These are phyloP conservation scores for Rutstroemia sydowiana DNA, from an alignment of 2,329 filamentous ascomycete genomes.

Conservation along the genomic window DNA sequence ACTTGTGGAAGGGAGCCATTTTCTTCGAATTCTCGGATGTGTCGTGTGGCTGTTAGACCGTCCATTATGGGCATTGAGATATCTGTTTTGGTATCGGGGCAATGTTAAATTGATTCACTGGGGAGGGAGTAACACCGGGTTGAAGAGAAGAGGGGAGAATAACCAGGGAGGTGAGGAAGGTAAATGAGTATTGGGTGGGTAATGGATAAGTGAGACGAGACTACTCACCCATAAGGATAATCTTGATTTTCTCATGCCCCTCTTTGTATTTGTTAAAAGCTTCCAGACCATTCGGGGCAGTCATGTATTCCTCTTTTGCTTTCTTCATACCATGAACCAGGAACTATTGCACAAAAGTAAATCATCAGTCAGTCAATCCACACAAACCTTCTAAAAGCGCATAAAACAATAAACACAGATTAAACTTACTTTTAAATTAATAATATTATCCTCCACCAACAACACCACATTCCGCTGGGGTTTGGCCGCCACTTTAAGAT, in stretches of 20 bases:
- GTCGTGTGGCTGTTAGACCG: conserved; percentile 38
- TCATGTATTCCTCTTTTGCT: conserved; percentile 23
- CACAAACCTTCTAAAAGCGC: too few relatives aligned
- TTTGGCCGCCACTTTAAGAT: not conserved
- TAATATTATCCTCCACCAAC: conserved; percentile 34
- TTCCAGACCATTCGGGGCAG: conserved; percentile 38
- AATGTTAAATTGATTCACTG: not conserved
- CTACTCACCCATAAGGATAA: conserved; percentile 30
- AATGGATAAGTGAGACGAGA: not conserved
- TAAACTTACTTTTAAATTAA: conserved; percentile 29
- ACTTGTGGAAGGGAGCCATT: conserved; percentile 33
- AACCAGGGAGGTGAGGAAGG: not conserved
- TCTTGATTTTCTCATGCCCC: conserved; percentile 15
- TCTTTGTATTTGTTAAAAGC: conserved; percentile 33
- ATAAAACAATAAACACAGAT: too few relatives aligned
- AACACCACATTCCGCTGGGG: conserved; percentile 20
- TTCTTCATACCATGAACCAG: conserved; percentile 22
- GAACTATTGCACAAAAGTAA: conserved; percentile 8
- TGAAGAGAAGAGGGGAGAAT: not conserved
- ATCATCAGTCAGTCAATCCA: too few relatives aligned
- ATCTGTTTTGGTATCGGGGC: conserved; percentile 30
- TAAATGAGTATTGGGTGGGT: not conserved
- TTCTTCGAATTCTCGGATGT: conserved; percentile 40
- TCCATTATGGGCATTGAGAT: conserved; percentile 50
- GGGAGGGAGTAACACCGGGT: too few relatives aligned